These are phyloP conservation scores for Zasmidium citrigriseum DNA, from an alignment of 2,329 filamentous ascomycete species.

Conservation along the genomic window DNA sequence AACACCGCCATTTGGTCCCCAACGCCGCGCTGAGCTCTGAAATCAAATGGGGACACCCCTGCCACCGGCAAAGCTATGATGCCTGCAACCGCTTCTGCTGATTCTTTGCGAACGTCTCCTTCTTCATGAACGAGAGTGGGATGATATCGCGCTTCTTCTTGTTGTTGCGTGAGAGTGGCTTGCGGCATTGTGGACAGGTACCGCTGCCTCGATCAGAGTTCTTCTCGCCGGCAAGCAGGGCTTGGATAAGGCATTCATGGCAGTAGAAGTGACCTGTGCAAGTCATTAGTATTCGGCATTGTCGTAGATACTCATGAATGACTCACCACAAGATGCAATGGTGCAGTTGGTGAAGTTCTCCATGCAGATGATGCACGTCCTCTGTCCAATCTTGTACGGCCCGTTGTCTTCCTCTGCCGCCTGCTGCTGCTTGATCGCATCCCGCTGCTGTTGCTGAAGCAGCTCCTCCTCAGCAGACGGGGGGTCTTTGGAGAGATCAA, in stretches of 20 bases:
- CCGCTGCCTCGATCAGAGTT: slow-evolving; percentile 46
- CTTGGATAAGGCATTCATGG: slow-evolving; percentile 62
- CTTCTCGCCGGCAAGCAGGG: slow-evolving; percentile 58
- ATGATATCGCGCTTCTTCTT: slow-evolving; percentile 24
- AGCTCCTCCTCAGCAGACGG: slow-evolving; percentile 37
- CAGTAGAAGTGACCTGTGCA: slow-evolving; percentile 62
- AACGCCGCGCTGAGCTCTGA: slow-evolving; percentile 11
- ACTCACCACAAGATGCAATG: slow-evolving; percentile 60
- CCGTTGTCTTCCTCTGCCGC: slow-evolving; percentile 24
- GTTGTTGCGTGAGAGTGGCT: slow-evolving; percentile 18
- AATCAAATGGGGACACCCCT: slow-evolving; percentile 4
- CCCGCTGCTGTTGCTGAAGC: slow-evolving; percentile 30
- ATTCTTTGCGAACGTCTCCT: slow-evolving; percentile 20
- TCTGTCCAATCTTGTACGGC: slow-evolving; percentile 42
- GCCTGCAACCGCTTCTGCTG: slow-evolving; percentile 2
- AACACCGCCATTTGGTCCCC: not conserved
- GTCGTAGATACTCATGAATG: not conserved
- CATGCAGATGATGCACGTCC: slow-evolving; percentile 66
- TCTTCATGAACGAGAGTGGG: slow-evolving; percentile 27
- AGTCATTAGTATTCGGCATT: slow-evolving; percentile 13
- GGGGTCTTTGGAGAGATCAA: slow-evolving; percentile 22
- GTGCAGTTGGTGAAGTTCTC: slow-evolving; percentile 62
- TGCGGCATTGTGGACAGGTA: slow-evolving; percentile 46
- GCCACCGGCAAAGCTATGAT: not conserved
- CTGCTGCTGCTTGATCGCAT: slow-evolving; percentile 28